These are phyloP conservation scores for Pisolithus sp. DNA, from an alignment of 768 basidiomycete species.

Conservation along the genomic window DNA sequence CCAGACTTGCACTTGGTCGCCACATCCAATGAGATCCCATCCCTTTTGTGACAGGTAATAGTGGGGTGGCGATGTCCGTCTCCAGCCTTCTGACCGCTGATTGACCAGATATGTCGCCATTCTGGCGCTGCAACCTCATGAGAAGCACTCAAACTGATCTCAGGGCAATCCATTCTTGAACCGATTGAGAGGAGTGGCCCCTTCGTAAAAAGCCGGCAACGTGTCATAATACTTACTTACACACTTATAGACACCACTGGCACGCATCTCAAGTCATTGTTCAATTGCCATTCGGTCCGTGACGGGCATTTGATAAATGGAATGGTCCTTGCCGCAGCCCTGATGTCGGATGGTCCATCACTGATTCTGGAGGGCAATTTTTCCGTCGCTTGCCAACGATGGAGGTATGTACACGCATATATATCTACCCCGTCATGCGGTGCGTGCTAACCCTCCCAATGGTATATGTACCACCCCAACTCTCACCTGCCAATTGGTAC, in stretches of 20 bases:
- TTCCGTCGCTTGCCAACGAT: conserved; percentile 25
- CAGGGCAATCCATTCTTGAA: conserved; percentile 21
- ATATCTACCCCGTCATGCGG: conserved; percentile 20
- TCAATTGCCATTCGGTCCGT: conserved; percentile 18
- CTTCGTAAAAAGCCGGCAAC: conserved; percentile 20
- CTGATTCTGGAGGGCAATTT: conserved; percentile 25
- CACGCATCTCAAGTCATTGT: conserved; percentile 15
- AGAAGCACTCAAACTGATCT: conserved; percentile 9
- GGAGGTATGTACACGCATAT: conserved; percentile 24
- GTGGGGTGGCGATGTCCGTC: not conserved
- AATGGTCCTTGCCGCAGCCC: conserved; percentile 24
- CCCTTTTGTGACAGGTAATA: not conserved
- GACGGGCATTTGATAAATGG: conserved; percentile 30
- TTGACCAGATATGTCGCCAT: conserved; percentile 28
- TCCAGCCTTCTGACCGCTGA: conserved; percentile 17
- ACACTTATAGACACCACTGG: conserved; percentile 12
- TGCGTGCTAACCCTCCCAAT: conserved; percentile 15
- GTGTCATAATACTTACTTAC: conserved; percentile 12
- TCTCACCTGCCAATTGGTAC: conserved; percentile 4
- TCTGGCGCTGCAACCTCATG: conserved; percentile 10
- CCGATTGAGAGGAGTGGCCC: conserved; percentile 2
- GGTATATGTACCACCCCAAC: conserved; percentile 16
- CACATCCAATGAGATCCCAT: conserved; percentile 21
- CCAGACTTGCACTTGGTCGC: conserved; percentile 16
- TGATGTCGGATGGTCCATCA: conserved; percentile 12